phyloP scores from a whole-genome alignment of 2,329 filamentous ascomycete species.

The Xylariomycetidae sp. region DNA sequence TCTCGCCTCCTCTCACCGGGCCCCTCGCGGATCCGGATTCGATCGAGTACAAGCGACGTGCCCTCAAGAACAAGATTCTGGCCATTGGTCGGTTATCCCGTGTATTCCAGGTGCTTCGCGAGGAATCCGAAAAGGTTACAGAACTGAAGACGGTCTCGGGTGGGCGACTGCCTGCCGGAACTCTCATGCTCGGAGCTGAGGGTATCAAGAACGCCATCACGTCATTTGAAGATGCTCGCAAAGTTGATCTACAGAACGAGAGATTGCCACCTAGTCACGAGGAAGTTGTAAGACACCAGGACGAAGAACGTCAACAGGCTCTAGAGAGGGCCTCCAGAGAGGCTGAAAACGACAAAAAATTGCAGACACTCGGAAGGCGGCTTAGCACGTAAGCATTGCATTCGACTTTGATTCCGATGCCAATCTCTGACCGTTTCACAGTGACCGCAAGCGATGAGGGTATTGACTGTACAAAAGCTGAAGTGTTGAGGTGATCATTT shows the following conservation, averaged over 20 bases:
- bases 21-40: constrained; percentile 67
- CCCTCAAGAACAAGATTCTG: constrained; percentile 99
- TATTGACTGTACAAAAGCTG: constrained; percentile 14
- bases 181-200: constrained; percentile 95
- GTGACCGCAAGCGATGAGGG: constrained; percentile 29
- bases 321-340: constrained; percentile 81
- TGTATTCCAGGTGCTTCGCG: constrained; percentile 96
- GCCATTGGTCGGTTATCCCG: constrained; percentile 94
- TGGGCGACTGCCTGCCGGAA: constrained; percentile 87
- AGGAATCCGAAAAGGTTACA: constrained; percentile 94
- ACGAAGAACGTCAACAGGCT: constrained; percentile 76
- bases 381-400: constrained; percentile 87
- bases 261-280: constrained; percentile 87
- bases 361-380: constrained; percentile 82
- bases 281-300: constrained; percentile 79
- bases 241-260: constrained; percentile 97
- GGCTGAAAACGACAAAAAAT: constrained; percentile 78
- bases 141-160: constrained; percentile 96
- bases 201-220: constrained; percentile 98
- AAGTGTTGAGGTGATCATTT: constrained; percentile 10
- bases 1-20: constrained; percentile 64
- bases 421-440: constrained; percentile 11
- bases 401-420: background rate
- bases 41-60: constrained; percentile 88
- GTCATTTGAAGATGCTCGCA: constrained; percentile 93